Evolutionary conservation across 805 yeast genomes (phyloP).

Genomic region (Wickerhamiella azyma): DNA sequence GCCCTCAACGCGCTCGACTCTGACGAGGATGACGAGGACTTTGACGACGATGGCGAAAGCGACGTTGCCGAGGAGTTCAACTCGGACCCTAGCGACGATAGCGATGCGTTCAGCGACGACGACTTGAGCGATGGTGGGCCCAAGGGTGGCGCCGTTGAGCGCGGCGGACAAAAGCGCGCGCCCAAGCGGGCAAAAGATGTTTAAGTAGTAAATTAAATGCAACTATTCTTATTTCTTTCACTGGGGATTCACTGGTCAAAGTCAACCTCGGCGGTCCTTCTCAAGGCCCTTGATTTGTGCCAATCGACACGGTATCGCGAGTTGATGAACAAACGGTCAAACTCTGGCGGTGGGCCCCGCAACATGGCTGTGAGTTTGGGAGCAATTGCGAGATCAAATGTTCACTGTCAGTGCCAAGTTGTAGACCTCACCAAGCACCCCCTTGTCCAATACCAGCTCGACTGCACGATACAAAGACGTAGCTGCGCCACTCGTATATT

Average conservation of each 20-base stretch:
- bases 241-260: too few relatives aligned
- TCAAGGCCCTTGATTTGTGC: slow-evolving; percentile 19
- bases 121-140: slow-evolving; percentile 13
- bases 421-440: slow-evolving; percentile 61
- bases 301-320: slow-evolving; percentile 25
- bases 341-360: slow-evolving; percentile 5
- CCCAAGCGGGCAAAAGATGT: slow-evolving; percentile 6
- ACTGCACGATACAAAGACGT: slow-evolving; percentile 31
- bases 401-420: slow-evolving; percentile 62
- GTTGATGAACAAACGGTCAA: slow-evolving; percentile 29
- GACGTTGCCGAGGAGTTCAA: slow-evolving; percentile 80
- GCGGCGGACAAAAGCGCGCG: neutral
- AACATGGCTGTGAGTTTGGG: slow-evolving; percentile 12
- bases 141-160: slow-evolving; percentile 11
- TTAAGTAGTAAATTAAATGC: neutral
- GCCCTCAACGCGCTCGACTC: slow-evolving; percentile 42
- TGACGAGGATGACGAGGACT: slow-evolving; percentile 59
- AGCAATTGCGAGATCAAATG: slow-evolving; percentile 21
- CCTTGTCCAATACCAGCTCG: slow-evolving; percentile 30
- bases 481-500: too few relatives aligned
- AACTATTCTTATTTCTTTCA: neutral
- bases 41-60: slow-evolving; percentile 46
- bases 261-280: slow-evolving; percentile 24
- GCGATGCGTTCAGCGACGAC: slow-evolving; percentile 12
- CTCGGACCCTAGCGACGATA: slow-evolving; percentile 37